phyloP scores from a whole-genome alignment of 495 filamentous ascomycete species.

The Daldinia bambusicola region DNA sequence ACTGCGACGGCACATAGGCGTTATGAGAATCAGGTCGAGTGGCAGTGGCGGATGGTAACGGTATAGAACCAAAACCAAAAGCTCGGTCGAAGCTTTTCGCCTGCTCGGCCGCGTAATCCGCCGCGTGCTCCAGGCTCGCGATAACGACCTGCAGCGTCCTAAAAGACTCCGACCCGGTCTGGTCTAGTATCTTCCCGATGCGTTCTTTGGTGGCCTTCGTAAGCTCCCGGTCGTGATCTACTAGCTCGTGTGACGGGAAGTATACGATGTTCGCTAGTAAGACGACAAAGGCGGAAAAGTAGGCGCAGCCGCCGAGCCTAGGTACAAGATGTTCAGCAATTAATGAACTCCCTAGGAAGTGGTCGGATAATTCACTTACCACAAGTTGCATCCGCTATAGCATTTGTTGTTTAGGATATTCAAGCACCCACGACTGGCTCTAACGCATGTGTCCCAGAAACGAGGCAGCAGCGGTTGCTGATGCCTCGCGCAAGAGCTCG shows the following conservation, averaged over 20 bases:
- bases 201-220: constrained; percentile 24
- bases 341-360: background rate
- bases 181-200: constrained; percentile 40
- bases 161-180: constrained; percentile 26
- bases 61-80: background rate
- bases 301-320: constrained; percentile 47
- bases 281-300: constrained; percentile 47
- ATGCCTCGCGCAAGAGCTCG: constrained; percentile 23
- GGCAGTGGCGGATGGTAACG: background rate
- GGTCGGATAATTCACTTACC: constrained; percentile 35
- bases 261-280: constrained; percentile 46
- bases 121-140: constrained; percentile 29
- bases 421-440: constrained; percentile 41
- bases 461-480: constrained; percentile 35
- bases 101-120: constrained; percentile 26
- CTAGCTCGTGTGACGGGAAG: constrained; percentile 35
- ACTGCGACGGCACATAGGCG: constrained; percentile 9
- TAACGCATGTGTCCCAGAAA: constrained; percentile 42
- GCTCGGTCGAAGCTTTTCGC: background rate
- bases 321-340: constrained; percentile 10
- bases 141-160: constrained; percentile 37
- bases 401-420: constrained; percentile 28
- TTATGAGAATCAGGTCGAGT: constrained; percentile 3
- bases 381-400: constrained; percentile 42
- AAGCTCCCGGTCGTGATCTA: constrained; percentile 38